These are phyloP conservation scores for Candida suzukii DNA, from an alignment of 805 yeast genomes.

Conservation along the genomic window DNA sequence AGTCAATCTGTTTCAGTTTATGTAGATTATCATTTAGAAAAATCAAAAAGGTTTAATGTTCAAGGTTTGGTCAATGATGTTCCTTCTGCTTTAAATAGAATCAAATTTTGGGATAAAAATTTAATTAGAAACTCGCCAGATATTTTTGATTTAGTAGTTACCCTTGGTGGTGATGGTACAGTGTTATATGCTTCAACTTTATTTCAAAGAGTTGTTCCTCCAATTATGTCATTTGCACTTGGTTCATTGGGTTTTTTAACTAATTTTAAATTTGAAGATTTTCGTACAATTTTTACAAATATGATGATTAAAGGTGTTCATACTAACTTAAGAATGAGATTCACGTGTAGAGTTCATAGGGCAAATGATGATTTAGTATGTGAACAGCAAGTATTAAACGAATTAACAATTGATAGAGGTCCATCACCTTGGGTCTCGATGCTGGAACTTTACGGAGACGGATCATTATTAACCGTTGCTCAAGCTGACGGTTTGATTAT, in stretches of 20 bases:
- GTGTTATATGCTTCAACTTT: constrained; percentile 82
- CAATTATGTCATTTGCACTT: constrained; percentile 79
- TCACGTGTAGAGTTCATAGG: constrained; percentile 68
- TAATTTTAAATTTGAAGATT: constrained; percentile 73
- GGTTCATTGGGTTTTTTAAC: constrained; percentile 94
- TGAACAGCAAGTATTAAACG: constrained; percentile 80
- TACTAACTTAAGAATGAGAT: constrained; percentile 78
- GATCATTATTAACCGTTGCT: constrained; percentile 74
- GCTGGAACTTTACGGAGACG: constrained; percentile 86
- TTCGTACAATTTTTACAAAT: constrained; percentile 46
- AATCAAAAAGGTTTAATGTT: constrained; percentile 58
- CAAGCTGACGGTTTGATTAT: constrained; percentile 92
- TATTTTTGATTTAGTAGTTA: constrained; percentile 67
- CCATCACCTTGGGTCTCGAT: constrained; percentile 89
- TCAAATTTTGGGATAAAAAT: constrained; percentile 66
- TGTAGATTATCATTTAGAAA: constrained; percentile 64
- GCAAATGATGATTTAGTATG: constrained; percentile 46
- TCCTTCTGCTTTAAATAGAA: constrained; percentile 35
- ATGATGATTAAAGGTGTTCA: constrained; percentile 67
- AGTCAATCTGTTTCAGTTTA: constrained; percentile 36
- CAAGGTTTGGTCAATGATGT: constrained; percentile 40
- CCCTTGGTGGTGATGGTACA: constrained; percentile 97
- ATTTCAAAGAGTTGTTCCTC: constrained; percentile 84
- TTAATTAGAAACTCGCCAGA: constrained; percentile 41
- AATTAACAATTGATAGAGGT: constrained; percentile 86